Conservation (phyloP, 352 stramenopile genomes). For the Vaucheria bursata region DNA sequence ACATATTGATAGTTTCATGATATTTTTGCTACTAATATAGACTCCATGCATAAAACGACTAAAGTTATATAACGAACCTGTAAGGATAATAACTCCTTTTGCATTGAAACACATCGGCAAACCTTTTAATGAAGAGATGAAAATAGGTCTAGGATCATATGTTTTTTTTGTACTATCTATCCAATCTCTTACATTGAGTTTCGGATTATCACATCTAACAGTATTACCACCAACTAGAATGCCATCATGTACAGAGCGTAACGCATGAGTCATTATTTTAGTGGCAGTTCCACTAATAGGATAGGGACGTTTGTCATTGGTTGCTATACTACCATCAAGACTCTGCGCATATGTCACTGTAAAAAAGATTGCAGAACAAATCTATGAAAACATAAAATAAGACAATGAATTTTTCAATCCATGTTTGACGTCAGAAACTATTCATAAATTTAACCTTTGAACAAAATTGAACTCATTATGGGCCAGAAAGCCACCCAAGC, state of each 20-base stretch:
- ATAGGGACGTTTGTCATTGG: conserved; percentile 26
- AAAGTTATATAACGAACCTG: neutral
- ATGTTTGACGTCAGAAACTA: too few relatives aligned
- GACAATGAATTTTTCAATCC: too few relatives aligned
- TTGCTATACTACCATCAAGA: conserved; percentile 68
- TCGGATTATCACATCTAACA: conserved; percentile 71
- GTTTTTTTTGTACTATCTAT: neutral
- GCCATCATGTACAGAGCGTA: conserved; percentile 69
- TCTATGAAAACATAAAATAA: too few relatives aligned
- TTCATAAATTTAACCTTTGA: too few relatives aligned
- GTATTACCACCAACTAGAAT: conserved; percentile 76
- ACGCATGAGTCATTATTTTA: conserved; percentile 72
- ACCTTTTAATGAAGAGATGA: neutral
- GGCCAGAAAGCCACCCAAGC: too few relatives aligned
- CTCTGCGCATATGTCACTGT: conserved; percentile 78
- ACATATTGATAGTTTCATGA: too few relatives aligned
- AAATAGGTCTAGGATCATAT: neutral
- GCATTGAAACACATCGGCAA: neutral
- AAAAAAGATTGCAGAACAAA: too few relatives aligned
- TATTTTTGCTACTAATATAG: too few relatives aligned
- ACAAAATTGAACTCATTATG: too few relatives aligned
- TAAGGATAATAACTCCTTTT: neutral
- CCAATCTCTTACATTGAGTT: conserved; percentile 58
- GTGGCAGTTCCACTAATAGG: conserved; percentile 53
- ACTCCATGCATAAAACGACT: too few relatives aligned